Base-by-base conservation (phyloP, 2,329 filamentous ascomycete species). In the Cladosporium sp. region DNA sequence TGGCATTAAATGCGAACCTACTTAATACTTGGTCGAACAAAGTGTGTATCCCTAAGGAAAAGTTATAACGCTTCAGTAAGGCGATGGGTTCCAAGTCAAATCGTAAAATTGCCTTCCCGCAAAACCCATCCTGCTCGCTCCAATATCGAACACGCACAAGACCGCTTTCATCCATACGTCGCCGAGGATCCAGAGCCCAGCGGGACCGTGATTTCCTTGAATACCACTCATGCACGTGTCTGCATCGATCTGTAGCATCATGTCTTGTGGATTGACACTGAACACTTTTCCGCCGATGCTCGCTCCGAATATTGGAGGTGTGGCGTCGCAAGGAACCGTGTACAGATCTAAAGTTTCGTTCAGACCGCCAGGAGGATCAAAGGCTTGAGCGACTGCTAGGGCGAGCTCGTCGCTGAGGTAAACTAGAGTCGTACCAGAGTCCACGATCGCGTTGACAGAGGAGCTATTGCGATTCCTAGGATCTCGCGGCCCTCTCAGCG, bases 131-230 rank as follows among this genome's bases (percentile, higher is more conserved):
- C 77, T 70, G 45, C 70, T 69, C 19, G 71, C 74, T 11, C 77
- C 78, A 59, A 82, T 72, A 70, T 82, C 80, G 67, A 79, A 81
- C 1, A 82, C 78, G 9, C 75, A 70, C 4, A 82, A 67, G 0
- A 82, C 79, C 61, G 79, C 80, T 67, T 78, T 79, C 67, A 80
- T 68, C 61, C 80, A 82, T 3, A 73, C 69, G 55, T 77, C 77
- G 0, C 80, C 80, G 49, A 82, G 62, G 42, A 81, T 75, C 38
- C 68, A 73, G 39, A 73, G 43, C 2, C 67, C 71, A 6, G 25
- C 6, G 3, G 25, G 25, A 28, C 67, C 59, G 14, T 65, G 66
- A n/a, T 64, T 69, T 40, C 69, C 62, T 43, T 72, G 64, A 28
- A 75, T 66, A 6, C 67, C 74, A 39, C 65, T 67, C 1, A 74